phyloP scores from a whole-genome alignment of 1,284 basidiomycete species.

The Fomes fomentarius region DNA sequence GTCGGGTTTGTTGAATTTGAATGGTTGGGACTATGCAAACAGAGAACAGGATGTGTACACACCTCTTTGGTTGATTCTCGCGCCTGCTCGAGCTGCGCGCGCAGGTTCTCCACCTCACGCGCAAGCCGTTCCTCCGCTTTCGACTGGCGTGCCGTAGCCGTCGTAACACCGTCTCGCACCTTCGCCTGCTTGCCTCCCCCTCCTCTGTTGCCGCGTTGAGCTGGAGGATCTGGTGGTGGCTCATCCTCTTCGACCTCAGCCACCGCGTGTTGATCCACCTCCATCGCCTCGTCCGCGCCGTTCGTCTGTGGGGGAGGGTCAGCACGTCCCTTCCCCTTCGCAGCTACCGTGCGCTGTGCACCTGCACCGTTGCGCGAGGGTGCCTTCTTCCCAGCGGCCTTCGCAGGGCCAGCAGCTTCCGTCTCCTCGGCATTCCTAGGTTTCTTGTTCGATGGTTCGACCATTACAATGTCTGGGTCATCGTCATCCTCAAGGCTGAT shows the following conservation, averaged over 20 bases:
- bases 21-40: not conserved
- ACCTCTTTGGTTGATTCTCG: constrained; percentile 22
- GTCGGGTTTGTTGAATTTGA: too few relatives aligned
- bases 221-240: constrained; percentile 7
- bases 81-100: constrained; percentile 24
- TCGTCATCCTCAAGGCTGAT: constrained; percentile 20
- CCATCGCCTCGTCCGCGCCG: constrained; percentile 9
- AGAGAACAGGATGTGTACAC: not conserved
- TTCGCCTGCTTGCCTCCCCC: constrained; percentile 16
- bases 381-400: constrained; percentile 18
- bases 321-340: constrained; percentile 33
- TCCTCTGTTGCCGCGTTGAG: constrained; percentile 7
- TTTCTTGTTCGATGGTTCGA: constrained; percentile 18
- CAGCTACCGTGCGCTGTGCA: constrained; percentile 23
- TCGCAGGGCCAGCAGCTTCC: constrained; percentile 21
- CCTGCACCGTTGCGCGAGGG: constrained; percentile 10
- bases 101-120: constrained; percentile 25
- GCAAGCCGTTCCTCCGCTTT: constrained; percentile 17
- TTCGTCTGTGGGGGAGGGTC: constrained; percentile 13
- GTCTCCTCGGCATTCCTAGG: constrained; percentile 16
- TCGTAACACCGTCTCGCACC: constrained; percentile 5
- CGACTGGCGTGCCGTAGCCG: constrained; percentile 8
- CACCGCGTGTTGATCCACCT: constrained; percentile 15
- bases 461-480: constrained; percentile 16
- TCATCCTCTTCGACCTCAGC: constrained; percentile 20